Conservation (phyloP, 768 basidiomycete species). For the Lactarius pseudohatsudake region DNA sequence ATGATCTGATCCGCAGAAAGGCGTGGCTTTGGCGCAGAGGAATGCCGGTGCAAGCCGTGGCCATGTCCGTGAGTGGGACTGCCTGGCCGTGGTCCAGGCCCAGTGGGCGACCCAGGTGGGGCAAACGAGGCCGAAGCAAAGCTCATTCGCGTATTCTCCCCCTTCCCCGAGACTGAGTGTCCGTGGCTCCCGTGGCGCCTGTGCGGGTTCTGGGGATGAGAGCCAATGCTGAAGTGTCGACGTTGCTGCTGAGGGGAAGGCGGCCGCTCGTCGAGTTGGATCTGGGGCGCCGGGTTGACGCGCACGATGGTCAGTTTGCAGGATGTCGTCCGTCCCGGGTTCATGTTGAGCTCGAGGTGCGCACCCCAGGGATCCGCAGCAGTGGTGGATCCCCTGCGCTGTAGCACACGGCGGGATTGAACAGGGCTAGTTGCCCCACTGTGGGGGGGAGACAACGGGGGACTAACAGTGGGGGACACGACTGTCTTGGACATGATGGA, state of each 20-base stretch:
- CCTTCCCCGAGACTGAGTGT: slow-evolving; percentile 34
- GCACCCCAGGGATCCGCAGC: slow-evolving; percentile 69
- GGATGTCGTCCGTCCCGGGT: slow-evolving; percentile 54
- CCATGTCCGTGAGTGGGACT: slow-evolving; percentile 30
- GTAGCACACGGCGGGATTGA: slow-evolving; percentile 42
- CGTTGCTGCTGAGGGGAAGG: slow-evolving; percentile 34
- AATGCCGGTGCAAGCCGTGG: slow-evolving; percentile 45
- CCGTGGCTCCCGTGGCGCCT: slow-evolving; percentile 35
- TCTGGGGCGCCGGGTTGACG: slow-evolving; percentile 40
- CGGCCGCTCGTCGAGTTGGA: slow-evolving; percentile 40
- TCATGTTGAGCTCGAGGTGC: slow-evolving; percentile 52
- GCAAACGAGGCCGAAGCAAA: slow-evolving; percentile 71
- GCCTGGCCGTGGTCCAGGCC: slow-evolving; percentile 31
- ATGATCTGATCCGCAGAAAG: slow-evolving; percentile 73
- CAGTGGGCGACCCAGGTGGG: slow-evolving; percentile 31
- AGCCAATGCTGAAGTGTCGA: slow-evolving; percentile 33
- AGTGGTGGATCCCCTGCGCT: slow-evolving; percentile 64
- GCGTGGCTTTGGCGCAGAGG: slow-evolving; percentile 38
- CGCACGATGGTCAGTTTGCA: slow-evolving; percentile 76
- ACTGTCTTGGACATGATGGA: slow-evolving; percentile 26
- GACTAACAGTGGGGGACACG: slow-evolving; percentile 10
- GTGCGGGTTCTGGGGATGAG: slow-evolving; percentile 31
- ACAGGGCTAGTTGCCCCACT: slow-evolving; percentile 18
- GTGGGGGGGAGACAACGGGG: slow-evolving; percentile 18
- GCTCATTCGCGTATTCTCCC: slow-evolving; percentile 44